Evolutionary conservation across 345 rosid species (phyloP).

Genomic region (Eucalyptus curtisii): DNA sequence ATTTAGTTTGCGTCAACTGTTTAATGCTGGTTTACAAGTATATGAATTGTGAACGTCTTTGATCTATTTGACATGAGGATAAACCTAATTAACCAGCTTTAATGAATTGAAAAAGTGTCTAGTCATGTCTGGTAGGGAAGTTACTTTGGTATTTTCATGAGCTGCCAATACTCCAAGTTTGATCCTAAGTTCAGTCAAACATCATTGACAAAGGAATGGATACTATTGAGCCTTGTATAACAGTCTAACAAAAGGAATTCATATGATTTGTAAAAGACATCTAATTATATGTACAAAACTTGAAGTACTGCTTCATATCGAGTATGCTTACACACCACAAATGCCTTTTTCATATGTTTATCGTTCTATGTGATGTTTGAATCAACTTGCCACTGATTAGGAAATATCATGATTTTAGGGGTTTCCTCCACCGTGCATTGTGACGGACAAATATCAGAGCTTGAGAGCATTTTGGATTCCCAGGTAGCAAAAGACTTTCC

Average conservation of each 20-base stretch:
- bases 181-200: not conserved
- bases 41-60: not conserved
- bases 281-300: not conserved
- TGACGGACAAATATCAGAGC: conserved; percentile 52
- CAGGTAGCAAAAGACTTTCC: conserved; percentile 20
- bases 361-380: not conserved
- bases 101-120: not conserved
- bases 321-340: not conserved
- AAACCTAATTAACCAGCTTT: not conserved
- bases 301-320: not conserved
- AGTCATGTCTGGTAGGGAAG: not conserved
- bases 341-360: not conserved
- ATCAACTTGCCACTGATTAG: not conserved
- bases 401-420: conserved; percentile 12
- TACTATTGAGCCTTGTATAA: not conserved
- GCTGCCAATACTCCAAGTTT: not conserved
- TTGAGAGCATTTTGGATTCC: conserved; percentile 72
- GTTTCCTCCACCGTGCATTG: conserved; percentile 31
- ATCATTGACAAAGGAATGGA: not conserved
- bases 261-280: not conserved
- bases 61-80: not conserved
- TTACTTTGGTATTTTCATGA: not conserved
- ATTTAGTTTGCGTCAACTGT: not conserved
- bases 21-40: not conserved
- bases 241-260: not conserved